These are phyloP conservation scores for Pyrenophora graminea DNA, from an alignment of 2,329 filamentous ascomycete species.

Conservation along the genomic window DNA sequence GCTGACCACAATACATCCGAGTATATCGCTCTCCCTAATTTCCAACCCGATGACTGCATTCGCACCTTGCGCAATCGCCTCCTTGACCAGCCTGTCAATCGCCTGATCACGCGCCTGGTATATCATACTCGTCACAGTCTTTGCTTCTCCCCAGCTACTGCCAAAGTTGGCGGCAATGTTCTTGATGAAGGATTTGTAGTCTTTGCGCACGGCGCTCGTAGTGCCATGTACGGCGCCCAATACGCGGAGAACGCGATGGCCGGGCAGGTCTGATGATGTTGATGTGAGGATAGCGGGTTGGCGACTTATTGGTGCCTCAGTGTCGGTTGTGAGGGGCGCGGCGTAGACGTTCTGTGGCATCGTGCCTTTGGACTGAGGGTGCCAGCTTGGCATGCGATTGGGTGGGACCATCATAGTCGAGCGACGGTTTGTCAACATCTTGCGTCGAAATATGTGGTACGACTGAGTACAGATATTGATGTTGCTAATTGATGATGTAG, in stretches of 20 bases:
- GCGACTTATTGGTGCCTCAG: slow-evolving; percentile 33
- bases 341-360: slow-evolving; percentile 14
- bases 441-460: neutral
- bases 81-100: slow-evolving; percentile 41
- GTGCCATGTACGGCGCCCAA: slow-evolving; percentile 41
- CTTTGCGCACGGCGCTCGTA: slow-evolving; percentile 39
- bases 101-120: slow-evolving; percentile 43
- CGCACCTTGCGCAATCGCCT: slow-evolving; percentile 38
- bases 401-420: slow-evolving; percentile 42
- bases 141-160: slow-evolving; percentile 38
- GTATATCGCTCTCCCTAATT: slow-evolving; percentile 39
- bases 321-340: slow-evolving; percentile 19
- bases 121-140: slow-evolving; percentile 36
- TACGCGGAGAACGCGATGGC: slow-evolving; percentile 31
- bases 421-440: slow-evolving; percentile 44
- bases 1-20: slow-evolving; percentile 42
- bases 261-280: slow-evolving; percentile 34
- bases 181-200: slow-evolving; percentile 42
- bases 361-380: slow-evolving; percentile 25
- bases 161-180: slow-evolving; percentile 23
- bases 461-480: neutral
- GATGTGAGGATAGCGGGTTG: slow-evolving; percentile 36
- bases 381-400: slow-evolving; percentile 31
- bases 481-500: neutral
- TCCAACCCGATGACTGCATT: slow-evolving; percentile 40